Base-by-base conservation (phyloP, 257 asterid genomes). In the Solanum peruvianum region DNA sequence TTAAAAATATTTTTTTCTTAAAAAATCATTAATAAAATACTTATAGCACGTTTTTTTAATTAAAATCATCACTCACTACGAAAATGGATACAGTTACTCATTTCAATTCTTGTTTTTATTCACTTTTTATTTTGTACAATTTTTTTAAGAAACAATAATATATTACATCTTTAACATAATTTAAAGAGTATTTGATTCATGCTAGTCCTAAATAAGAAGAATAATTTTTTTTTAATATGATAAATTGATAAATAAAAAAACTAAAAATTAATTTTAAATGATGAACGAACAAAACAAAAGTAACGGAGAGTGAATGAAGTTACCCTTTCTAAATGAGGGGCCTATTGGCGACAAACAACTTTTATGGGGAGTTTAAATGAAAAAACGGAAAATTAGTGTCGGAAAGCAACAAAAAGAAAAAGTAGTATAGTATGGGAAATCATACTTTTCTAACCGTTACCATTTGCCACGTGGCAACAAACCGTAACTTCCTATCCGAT, bases 381-480 rank as follows among this genome's bases (percentile, higher is more conserved):
- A 77, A 62, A 78, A 67, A 14, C 42, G 27, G 67, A 69, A 89
- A 87, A 84, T 85, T 52, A 71, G 29, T 23, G 86, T 18, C 3
- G 77, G 52, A 58, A 85, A 67, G 82, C 76, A 84, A 87, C 58
- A 70, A 62, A 82, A 66, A 29, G 23, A 47, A 78, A 87, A 81
- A 84, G 86, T 37, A 25, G 7, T 37, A 1, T 29, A 60, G 66
- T 84, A 70, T 64, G 67, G 86, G 62, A 82, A 86, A 85, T 85
- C 82, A 84, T 85, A 84, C 81, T 89, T 67, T 87, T 29, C 60
- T 84, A 87, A 88, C 88, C 66, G 89, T 88, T 67, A 18, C n/a
- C 37, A 64, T 64, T 27, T 20, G 77, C 66, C 84, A 86, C 89
- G 86, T 91, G 92, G 89, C 91, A 23, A 72, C 78, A 58, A 60